These are phyloP conservation scores for Trichosporon sp. DNA, from an alignment of 1,284 basidiomycete species.

Conservation along the genomic window DNA sequence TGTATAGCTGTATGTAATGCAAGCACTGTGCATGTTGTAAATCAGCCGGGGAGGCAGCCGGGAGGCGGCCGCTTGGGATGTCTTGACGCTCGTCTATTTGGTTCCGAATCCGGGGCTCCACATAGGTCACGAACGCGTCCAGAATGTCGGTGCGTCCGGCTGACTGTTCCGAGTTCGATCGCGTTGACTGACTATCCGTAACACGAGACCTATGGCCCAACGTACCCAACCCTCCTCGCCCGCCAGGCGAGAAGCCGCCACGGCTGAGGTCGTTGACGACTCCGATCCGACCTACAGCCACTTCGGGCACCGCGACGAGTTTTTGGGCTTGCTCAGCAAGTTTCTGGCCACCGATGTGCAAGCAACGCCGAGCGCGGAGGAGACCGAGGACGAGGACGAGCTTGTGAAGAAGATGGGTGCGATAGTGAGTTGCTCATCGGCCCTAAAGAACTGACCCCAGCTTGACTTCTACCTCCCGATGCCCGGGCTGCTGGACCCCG, in stretches of 20 bases:
- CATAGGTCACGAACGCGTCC: not conserved
- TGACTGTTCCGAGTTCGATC: not conserved
- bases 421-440: conserved; percentile 35
- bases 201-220: not conserved
- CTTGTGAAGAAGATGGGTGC: conserved; percentile 50
- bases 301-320: conserved; percentile 54
- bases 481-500: conserved; percentile 91
- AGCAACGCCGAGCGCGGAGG: conserved; percentile 46
- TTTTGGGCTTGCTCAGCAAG: conserved; percentile 55
- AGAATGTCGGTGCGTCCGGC: not conserved
- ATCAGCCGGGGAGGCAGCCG: not conserved
- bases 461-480: conserved; percentile 90
- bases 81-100: not conserved
- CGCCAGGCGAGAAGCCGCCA: not conserved
- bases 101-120: not conserved
- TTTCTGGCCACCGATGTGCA: conserved; percentile 57
- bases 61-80: too few species aligned
- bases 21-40: not conserved
- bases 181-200: not conserved
- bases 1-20: conserved; percentile 1
- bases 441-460: conserved; percentile 50
- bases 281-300: conserved; percentile 47
- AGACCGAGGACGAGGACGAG: conserved; percentile 56
- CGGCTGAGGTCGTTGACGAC: conserved; percentile 25
- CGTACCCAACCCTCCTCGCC: not conserved